A percentile compares a stretch with the other conserved stretches of the same genome.
Conservation (phyloP, 2,329 filamentous ascomycete species). For the Talaromyces sp. region DNA sequence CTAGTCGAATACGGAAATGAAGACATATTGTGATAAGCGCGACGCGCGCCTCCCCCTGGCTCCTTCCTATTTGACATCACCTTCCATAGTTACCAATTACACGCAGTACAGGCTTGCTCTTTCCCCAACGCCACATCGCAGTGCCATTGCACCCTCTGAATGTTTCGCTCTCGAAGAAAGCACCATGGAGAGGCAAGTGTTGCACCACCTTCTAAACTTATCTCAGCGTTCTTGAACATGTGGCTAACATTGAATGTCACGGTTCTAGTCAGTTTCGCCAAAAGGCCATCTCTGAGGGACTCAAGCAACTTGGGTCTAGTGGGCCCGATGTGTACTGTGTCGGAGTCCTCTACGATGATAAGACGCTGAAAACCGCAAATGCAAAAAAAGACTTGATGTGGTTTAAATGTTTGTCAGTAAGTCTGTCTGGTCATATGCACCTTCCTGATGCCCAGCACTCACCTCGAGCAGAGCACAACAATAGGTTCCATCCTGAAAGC, state of each 20-base stretch:
- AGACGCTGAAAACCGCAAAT: not conserved
- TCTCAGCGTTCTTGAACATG: not conserved
- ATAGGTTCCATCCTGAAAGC: not conserved
- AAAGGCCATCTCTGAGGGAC: not conserved
- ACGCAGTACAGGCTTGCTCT: not conserved
- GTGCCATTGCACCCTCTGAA: not conserved
- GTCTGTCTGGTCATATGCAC: not conserved
- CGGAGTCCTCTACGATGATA: constrained; percentile 10
- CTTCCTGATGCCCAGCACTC: not conserved
- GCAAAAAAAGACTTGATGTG: not conserved
- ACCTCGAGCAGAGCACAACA: not conserved
- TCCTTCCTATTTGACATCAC: not conserved
- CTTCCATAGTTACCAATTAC: not conserved
- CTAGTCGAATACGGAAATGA: constrained; percentile 1
- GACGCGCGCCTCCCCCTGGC: not conserved
- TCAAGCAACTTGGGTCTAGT: not conserved
- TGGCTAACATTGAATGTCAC: not conserved
- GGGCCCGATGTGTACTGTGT: not conserved
- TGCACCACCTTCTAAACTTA: not conserved
- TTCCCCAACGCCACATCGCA: not conserved
- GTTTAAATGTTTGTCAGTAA: not conserved
- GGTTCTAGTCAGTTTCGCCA: not conserved
- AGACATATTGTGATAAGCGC: not conserved
- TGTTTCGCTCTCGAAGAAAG: not conserved
- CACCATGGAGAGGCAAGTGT: constrained; percentile 1